Base-by-base conservation (phyloP, 352 stramenopile species). In the Globisporangium heterothallicum region DNA sequence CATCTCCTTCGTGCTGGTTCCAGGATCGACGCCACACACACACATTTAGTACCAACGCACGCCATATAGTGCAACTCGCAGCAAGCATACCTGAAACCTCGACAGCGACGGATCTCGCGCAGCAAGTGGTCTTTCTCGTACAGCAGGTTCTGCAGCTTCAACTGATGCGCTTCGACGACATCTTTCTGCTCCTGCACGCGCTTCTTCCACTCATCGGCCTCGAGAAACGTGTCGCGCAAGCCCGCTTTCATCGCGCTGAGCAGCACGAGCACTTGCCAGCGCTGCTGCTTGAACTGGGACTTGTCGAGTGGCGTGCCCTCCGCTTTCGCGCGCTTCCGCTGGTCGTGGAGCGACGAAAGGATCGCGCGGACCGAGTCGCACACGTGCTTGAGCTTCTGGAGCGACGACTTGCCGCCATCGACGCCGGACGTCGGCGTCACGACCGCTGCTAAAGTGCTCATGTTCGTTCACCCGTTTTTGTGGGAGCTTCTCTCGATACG, bases 41-140 rank as follows among this genome's bases (percentile, higher is more conserved):
- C 10, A 57, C 19, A 42, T 42, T 10, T 16, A 36, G 19, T n/a
- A n/a, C 21, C 32, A 12, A 21, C 26, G 30, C n/a, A 16, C 8
- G 16, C 22, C 30, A 36, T 14, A 36, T 42, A 40, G n/a, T n/a
- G n/a, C n/a, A n/a, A n/a, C n/a, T n/a, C n/a, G n/a, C 22, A 22
- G 21, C 1, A 24, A 1, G 29, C 44, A 46, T 49, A 72, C 66
- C 63, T 73, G 55, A 88, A 89, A 30, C 77, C 78, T 1, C 70
- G 53, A 56, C 78, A 89, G 63, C 81, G 78, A 0, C 66, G 69
- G 65, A 92, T 92, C 52, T 89, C 81, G 45, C 81, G 77, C 53
- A 86, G 24, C 30, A 92, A 58, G 55, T 92, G 78, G 58, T 92
- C 78, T 44, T 92, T 92, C 54, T 92, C 81, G 58, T 92, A 92